Evolutionary conservation across 2,329 filamentous ascomycete species (phyloP).

Genomic region (Xylariaceae sp.): DNA sequence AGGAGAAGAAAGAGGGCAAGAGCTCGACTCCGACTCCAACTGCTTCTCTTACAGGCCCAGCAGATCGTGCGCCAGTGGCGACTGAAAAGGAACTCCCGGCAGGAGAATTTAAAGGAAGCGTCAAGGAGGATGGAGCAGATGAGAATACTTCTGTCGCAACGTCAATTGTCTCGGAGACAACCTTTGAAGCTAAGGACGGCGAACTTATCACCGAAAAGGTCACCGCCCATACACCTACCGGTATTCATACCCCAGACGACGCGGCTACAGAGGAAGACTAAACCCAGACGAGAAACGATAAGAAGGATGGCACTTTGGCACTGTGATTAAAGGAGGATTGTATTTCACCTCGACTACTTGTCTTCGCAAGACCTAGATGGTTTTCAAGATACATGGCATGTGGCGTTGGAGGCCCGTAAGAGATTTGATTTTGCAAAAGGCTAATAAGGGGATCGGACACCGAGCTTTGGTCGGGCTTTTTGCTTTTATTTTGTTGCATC

Average conservation of each 20-base stretch:
- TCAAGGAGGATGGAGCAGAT: conserved; percentile 10
- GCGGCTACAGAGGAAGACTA: neutral
- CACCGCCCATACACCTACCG: conserved; percentile 3
- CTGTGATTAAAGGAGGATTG: neutral
- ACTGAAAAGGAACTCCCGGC: conserved; percentile 11
- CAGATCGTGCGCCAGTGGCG: conserved; percentile 14
- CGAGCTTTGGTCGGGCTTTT: neutral
- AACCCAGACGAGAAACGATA: neutral
- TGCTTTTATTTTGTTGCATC: no score
- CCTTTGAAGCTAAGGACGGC: neutral
- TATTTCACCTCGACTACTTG: neutral
- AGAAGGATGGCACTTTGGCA: neutral
- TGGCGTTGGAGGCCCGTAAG: neutral
- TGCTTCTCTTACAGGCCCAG: conserved; percentile 8
- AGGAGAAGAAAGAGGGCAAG: conserved; percentile 17
- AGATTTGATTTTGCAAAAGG: neutral
- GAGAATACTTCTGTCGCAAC: conserved; percentile 1
- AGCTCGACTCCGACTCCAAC: conserved; percentile 6
- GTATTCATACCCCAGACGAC: neutral
- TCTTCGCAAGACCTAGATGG: neutral
- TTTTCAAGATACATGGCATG: neutral
- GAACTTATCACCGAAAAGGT: neutral
- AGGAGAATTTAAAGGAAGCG: conserved; percentile 12
- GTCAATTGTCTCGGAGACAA: neutral
- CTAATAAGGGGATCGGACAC: neutral